These are phyloP conservation scores for Botryobasidium botryosum DNA, from an alignment of 768 basidiomycete species.

Conservation along the genomic window DNA sequence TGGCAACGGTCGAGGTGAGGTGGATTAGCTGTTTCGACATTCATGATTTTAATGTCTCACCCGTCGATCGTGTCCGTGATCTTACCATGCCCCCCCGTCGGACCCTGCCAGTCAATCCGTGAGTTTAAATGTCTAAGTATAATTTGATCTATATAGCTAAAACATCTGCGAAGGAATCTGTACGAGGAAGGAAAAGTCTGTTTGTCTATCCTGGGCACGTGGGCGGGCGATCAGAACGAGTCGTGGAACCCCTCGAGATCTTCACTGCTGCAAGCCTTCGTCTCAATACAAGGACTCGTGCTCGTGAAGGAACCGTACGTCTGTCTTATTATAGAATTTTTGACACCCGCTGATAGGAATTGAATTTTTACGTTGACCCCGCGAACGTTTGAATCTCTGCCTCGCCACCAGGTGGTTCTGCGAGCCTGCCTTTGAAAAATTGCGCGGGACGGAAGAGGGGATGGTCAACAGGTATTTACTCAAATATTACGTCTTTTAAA, in stretches of 20 bases:
- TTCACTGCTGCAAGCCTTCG: slow-evolving; percentile 77
- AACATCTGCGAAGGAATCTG: slow-evolving; percentile 40
- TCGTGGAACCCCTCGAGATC: slow-evolving; percentile 74
- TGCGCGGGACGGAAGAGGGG: slow-evolving; percentile 80
- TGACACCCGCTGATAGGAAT: background rate
- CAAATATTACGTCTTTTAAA: too few species aligned
- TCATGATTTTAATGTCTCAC: background rate
- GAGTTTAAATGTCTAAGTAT: slow-evolving; percentile 18
- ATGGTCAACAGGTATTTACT: slow-evolving; percentile 58
- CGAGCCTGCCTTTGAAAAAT: slow-evolving; percentile 86
- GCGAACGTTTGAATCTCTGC: too few species aligned
- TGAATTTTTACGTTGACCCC: background rate
- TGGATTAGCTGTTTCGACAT: slow-evolving; percentile 10
- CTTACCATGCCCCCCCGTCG: slow-evolving; percentile 1
- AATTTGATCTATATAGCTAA: background rate
- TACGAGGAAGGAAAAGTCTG: slow-evolving; percentile 96
- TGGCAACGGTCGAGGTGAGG: slow-evolving; percentile 70
- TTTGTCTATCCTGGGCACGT: slow-evolving; percentile 78
- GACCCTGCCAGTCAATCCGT: slow-evolving; percentile 76
- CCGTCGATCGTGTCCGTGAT: background rate
- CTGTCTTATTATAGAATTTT: slow-evolving; percentile 1
- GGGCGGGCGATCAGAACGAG: slow-evolving; percentile 79
- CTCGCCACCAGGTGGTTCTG: slow-evolving; percentile 52
- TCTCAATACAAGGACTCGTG: slow-evolving; percentile 88
- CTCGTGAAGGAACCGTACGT: slow-evolving; percentile 83